Percentiles rank a stretch among this genome's conserved stretches.
Evolutionary conservation across 345 rosid species (phyloP).

Genomic region (Eucalyptus polybractea): DNA sequence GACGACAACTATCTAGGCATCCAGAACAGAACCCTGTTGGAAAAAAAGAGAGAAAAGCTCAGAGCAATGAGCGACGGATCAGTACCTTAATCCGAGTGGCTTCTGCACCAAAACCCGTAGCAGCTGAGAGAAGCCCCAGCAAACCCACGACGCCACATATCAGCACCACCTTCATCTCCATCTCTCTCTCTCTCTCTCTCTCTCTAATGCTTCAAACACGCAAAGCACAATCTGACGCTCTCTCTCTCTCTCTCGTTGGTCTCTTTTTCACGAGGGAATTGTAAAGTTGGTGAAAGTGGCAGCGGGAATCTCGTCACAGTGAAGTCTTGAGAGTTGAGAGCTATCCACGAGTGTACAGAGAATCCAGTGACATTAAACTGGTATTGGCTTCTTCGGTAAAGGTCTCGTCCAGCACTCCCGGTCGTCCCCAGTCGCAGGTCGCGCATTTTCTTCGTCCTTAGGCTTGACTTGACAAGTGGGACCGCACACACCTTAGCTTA

Average conservation of each 20-base stretch:
- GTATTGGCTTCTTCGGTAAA: background rate
- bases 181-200: background rate
- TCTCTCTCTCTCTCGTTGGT: background rate
- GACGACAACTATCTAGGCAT: background rate
- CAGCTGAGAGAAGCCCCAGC: conserved; percentile 61
- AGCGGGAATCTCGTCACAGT: background rate
- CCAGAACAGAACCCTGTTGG: background rate
- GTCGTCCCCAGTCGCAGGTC: background rate
- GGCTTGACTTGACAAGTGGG: background rate
- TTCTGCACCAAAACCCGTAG: conserved; percentile 87
- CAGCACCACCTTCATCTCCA: conserved; percentile 58
- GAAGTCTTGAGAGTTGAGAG: background rate
- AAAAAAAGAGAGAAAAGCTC: background rate
- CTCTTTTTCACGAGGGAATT: background rate
- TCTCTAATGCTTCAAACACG: background rate
- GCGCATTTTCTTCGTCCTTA: background rate
- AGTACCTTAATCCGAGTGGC: conserved; percentile 78
- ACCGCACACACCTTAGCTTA: background rate
- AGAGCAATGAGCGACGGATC: background rate
- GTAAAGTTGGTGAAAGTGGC: background rate
- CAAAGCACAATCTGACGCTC: background rate
- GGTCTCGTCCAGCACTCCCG: background rate
- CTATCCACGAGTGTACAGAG: background rate
- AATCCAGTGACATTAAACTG: background rate
- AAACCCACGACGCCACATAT: conserved; percentile 43